Evolutionary conservation across 192 early-diverging fungal species (phyloP), one percentile per base, ranked within the genome.

Genomic region (Linnemannia zychae): DNA sequence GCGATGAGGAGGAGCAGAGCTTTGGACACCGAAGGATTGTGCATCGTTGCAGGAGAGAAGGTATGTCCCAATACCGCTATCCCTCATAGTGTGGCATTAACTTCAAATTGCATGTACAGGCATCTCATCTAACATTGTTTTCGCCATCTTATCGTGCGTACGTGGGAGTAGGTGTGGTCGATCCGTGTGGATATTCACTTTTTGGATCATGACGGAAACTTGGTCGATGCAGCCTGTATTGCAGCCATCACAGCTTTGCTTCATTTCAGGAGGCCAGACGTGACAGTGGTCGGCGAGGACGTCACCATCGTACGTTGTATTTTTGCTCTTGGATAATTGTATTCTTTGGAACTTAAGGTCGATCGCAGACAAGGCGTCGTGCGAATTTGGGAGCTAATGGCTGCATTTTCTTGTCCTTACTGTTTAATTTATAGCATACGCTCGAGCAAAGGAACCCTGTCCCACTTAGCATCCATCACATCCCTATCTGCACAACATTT

Each of bases 21-120:
- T 24, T 89, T 99, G 74, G 99, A 99, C 87, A 95, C 97, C 9
- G 99, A 99, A 86, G 97, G 97, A 49, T 87, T 99, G 71, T 99
- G 99, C 79, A 98, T 99, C 71, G 86, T 99, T 74, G 95, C 97
- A 17, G 97, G 97, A 34, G 95, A 97, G 85, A 98, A 99, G 90
- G 96, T 92, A 89, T 34, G 44, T 12, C 52, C 20, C n/a, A n/a
- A n/a, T 37, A 38, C 46, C 38, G 1, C 6, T 31, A 72, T 2
- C n/a, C 52, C 20, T 60, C 38, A 37, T 47, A 28, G 33, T 52
- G 49, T 1, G 48, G 7, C 24, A n/a, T 33, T 67, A 38, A 9
- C 3, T 17, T 31, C n/a, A n/a, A n/a, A n/a, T n/a, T n/a, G n/a
- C n/a, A n/a, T n/a, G n/a, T n/a, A n/a, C n/a, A n/a, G n/a, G n/a